Conservation (phyloP, 345 rosid species). For the Sisymbrium altissimum region DNA sequence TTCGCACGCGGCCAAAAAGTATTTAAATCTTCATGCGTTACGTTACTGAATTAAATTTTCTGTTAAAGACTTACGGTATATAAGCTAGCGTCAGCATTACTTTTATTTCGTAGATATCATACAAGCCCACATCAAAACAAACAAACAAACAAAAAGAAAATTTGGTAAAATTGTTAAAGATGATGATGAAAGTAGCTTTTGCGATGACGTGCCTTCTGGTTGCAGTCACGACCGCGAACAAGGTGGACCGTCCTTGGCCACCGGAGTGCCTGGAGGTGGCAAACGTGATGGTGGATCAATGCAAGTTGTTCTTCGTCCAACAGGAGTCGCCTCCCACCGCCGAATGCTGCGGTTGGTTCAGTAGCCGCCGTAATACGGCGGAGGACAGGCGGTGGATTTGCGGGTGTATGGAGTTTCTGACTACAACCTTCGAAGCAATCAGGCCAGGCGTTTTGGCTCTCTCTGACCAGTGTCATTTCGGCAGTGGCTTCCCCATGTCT, state of each 20-base stretch:
- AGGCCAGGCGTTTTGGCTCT: slow-evolving; percentile 6
- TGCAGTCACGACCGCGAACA: neutral
- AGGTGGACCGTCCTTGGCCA: slow-evolving; percentile 24
- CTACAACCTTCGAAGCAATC: neutral
- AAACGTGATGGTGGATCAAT: slow-evolving; percentile 11
- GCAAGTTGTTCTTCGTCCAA: slow-evolving; percentile 17
- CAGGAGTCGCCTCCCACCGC: slow-evolving; percentile 16
- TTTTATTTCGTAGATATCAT: neutral
- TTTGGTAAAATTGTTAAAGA: neutral
- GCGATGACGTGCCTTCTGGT: slow-evolving; percentile 6
- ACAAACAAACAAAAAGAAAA: neutral
- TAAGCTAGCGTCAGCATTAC: neutral
- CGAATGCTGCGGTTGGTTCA: slow-evolving; percentile 27
- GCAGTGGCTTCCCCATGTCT: slow-evolving; percentile 21
- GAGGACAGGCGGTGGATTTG: slow-evolving; percentile 21
- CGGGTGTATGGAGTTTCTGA: slow-evolving; percentile 26
- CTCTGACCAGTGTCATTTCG: slow-evolving; percentile 25
- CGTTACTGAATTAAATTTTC: slow-evolving; percentile 6
- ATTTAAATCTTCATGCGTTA: slow-evolving; percentile 8
- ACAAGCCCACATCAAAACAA: neutral
- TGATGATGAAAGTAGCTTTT: slow-evolving; percentile 13
- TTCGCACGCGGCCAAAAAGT: neutral
- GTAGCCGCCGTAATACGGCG: neutral
- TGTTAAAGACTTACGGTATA: neutral
- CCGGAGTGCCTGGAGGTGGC: slow-evolving; percentile 25